Evolutionary conservation across 192 early-diverging fungal species (phyloP), one percentile per base, ranked within the genome.

Genomic region (Coemansia sp.): DNA sequence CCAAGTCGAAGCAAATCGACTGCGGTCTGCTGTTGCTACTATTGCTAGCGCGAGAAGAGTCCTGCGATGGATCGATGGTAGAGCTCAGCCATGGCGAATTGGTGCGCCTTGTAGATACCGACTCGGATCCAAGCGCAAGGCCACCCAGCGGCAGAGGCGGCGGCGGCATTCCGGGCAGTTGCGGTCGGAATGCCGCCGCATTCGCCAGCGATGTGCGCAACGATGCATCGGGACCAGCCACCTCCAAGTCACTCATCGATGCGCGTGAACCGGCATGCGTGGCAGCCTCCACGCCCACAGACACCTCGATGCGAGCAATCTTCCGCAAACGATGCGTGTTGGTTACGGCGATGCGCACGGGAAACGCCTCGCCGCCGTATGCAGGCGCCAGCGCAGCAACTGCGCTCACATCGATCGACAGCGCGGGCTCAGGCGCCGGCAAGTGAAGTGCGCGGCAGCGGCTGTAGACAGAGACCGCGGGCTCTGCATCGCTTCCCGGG

Each of bases 381-480:
- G 74, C 79, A 7, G 78, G 78, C 21, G 70, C 70, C 49, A 45
- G 55, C 57, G 35, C 18, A 24, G 51, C 51, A 23, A 26, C 8
- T 53, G 51, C 8, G 16, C 26, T 16, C 26, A 34, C 53, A 34
- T 35, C 73, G 3, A 67, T 66, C 15, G 62, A 62, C 21, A 76
- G 57, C 2, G 39, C 59, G 2, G 58, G 71, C 24, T 56, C 44
- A 1, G 67, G 18, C 33, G 51, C 23, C 5, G 78, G 63, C 43
- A 72, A 44, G 0, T 20, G 26, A 16, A 82, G 45, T 7, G 55
- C 44, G 23, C 79, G 74, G 62, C 79, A 76, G 5, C 79, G 60
- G 53, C 79, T 82, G 60, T 82, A 82, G 21, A 57, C 68, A 24
- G 74, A 70, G 51, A 73, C 69, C 57, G 35, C 63, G 2, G 78